phyloP scores from a whole-genome alignment of 768 basidiomycete species.

The Botryobasidium botryosum region DNA sequence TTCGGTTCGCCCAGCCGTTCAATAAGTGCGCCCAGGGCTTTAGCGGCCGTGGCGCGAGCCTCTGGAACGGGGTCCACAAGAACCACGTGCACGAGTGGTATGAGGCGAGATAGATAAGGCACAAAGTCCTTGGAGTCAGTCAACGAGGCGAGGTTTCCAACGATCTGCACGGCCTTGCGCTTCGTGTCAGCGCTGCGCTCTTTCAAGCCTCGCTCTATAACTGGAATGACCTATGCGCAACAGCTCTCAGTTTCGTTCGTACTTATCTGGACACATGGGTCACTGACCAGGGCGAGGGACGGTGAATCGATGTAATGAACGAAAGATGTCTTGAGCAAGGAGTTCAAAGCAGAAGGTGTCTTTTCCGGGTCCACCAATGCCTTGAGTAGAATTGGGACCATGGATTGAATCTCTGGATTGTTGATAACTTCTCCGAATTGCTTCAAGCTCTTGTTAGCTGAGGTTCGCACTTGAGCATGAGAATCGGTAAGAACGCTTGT shows the following conservation, averaged over 20 bases:
- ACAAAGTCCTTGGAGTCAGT: constrained; percentile 87
- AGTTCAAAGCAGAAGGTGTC: constrained; percentile 68
- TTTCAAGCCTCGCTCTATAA: constrained; percentile 80
- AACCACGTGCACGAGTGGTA: constrained; percentile 84
- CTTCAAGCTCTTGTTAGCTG: constrained; percentile 91
- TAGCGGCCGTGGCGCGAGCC: constrained; percentile 91
- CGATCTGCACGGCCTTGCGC: constrained; percentile 89
- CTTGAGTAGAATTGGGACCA: constrained; percentile 80
- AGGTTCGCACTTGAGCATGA: constrained; percentile 82
- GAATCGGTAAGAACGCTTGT: constrained; percentile 93
- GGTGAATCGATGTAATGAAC: constrained; percentile 97
- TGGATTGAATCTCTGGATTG: constrained; percentile 88
- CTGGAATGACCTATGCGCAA: constrained; percentile 61
- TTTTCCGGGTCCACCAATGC: constrained; percentile 91
- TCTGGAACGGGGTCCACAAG: constrained; percentile 96
- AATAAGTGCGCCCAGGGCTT: constrained; percentile 89
- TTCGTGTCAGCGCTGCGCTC: constrained; percentile 90
- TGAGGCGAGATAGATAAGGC: constrained; percentile 74
- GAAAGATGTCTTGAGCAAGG: constrained; percentile 85
- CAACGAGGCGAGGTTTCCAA: constrained; percentile 87
- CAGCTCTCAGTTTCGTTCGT: constrained; percentile 5
- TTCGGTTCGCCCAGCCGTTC: constrained; percentile 87
- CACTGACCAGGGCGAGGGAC: constrained; percentile 71
- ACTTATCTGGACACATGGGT: neutral
- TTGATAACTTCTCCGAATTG: constrained; percentile 97